Evolutionary conservation across 1,284 basidiomycete species (phyloP).

Genomic region (Pseudozyma thailandica): DNA sequence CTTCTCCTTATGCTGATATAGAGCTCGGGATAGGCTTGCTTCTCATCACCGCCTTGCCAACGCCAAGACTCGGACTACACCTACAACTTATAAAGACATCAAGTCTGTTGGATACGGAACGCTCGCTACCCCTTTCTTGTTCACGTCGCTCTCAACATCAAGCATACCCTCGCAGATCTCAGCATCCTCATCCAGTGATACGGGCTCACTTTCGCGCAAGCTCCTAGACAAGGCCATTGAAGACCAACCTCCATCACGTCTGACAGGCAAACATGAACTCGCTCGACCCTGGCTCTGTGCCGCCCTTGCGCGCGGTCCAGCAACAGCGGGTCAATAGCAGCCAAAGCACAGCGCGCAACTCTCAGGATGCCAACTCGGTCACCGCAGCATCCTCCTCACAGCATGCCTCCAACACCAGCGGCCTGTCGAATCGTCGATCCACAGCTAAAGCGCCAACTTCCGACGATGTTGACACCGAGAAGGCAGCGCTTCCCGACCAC

Average conservation of each 20-base stretch:
- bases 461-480: not conserved
- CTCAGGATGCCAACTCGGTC: slow-evolving; percentile 22
- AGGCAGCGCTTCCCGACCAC: not conserved
- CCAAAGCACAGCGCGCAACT: slow-evolving; percentile 18
- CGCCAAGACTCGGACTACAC: too few relatives aligned
- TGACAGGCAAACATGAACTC: slow-evolving; percentile 36
- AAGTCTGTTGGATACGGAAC: too few relatives aligned
- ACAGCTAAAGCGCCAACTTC: slow-evolving; percentile 4
- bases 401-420: slow-evolving; percentile 17
- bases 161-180: too few relatives aligned
- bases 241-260: too few relatives aligned
- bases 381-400: slow-evolving; percentile 26
- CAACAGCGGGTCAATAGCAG: slow-evolving; percentile 7
- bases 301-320: slow-evolving; percentile 23
- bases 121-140: too few relatives aligned
- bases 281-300: slow-evolving; percentile 37
- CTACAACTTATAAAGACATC: too few relatives aligned
- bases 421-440: slow-evolving; percentile 16
- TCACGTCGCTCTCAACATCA: too few relatives aligned
- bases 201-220: too few relatives aligned
- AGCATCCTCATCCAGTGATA: too few relatives aligned
- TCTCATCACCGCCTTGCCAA: not conserved
- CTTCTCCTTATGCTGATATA: too few relatives aligned
- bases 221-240: too few relatives aligned
- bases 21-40: not conserved